A percentile compares a stretch with the other conserved stretches of the same genome.
Evolutionary conservation across 305 asterid genomes (phyloP).

Genomic region (Solanum hybrid): DNA sequence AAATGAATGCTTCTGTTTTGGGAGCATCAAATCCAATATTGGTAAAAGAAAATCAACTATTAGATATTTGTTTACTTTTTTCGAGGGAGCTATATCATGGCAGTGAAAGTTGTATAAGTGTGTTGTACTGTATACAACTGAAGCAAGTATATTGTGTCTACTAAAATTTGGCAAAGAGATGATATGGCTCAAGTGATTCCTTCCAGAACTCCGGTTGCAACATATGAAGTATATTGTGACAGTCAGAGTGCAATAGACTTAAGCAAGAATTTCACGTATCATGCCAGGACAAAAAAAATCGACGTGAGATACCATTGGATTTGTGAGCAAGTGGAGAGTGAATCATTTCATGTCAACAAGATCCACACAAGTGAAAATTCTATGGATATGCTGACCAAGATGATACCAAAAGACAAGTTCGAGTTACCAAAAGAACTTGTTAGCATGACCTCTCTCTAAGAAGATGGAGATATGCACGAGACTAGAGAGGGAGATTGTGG

Average conservation of each 20-base stretch:
- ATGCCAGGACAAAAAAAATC: not conserved
- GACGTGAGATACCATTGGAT: not conserved
- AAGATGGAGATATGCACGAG: not conserved
- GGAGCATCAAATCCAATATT: not conserved
- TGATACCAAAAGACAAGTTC: not conserved
- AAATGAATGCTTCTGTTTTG: not conserved
- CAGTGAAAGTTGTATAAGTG: not conserved
- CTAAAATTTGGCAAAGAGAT: not conserved
- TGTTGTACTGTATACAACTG: not conserved
- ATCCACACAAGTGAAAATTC: not conserved
- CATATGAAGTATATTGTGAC: not conserved
- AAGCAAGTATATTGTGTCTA: not conserved
- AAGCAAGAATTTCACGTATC: not conserved
- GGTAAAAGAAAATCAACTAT: not conserved
- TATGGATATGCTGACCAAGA: not conserved
- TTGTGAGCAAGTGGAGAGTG: not conserved
- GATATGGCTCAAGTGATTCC: not conserved
- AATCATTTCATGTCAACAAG: not conserved
- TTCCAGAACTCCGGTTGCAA: not conserved
- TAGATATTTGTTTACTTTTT: not conserved
- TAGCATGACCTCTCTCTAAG: not conserved
- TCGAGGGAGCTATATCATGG: not conserved
- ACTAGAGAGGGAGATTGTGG: not conserved
- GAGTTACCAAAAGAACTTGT: not conserved
- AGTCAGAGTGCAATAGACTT: not conserved